A percentile compares a stretch with the other conserved stretches of the same genome.
Conservation (phyloP, 1,284 basidiomycete genomes). For the Takashimella tepidaria region DNA sequence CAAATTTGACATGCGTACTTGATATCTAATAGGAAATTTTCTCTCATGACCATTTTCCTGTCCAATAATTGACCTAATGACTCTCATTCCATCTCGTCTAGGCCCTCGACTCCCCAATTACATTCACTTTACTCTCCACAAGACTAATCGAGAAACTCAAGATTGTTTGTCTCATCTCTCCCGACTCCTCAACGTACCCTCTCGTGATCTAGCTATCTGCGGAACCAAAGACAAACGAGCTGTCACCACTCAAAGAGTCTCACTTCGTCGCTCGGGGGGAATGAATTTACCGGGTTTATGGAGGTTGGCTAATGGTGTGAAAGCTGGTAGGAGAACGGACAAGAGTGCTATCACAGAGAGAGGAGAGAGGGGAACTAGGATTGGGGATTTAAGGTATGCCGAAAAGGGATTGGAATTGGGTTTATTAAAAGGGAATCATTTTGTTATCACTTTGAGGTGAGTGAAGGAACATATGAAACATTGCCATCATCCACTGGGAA, state of each 20-base stretch:
- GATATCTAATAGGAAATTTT: too few relatives aligned
- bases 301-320: conserved; percentile 67
- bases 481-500: too few relatives aligned
- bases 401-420: conserved; percentile 80
- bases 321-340: conserved; percentile 54
- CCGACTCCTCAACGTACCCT: conserved; percentile 65
- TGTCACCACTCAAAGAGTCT: conserved; percentile 89
- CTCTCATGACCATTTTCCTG: background rate
- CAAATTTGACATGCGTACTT: too few relatives aligned
- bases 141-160: conserved; percentile 95
- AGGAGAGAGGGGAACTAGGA: conserved; percentile 83
- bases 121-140: conserved; percentile 95
- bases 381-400: conserved; percentile 82
- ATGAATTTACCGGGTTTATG: conserved; percentile 81
- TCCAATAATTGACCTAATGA: too few relatives aligned
- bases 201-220: conserved; percentile 79
- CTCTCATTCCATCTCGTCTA: conserved; percentile 14
- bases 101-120: conserved; percentile 56
- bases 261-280: conserved; percentile 64
- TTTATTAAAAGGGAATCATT: conserved; percentile 92
- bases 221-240: conserved; percentile 99
- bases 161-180: conserved; percentile 80
- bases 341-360: conserved; percentile 61
- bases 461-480: conserved; percentile 24
- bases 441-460: conserved; percentile 87